phyloP scores from a whole-genome alignment of 139 green algal genomes.

The Chlorella sorokiniana region DNA sequence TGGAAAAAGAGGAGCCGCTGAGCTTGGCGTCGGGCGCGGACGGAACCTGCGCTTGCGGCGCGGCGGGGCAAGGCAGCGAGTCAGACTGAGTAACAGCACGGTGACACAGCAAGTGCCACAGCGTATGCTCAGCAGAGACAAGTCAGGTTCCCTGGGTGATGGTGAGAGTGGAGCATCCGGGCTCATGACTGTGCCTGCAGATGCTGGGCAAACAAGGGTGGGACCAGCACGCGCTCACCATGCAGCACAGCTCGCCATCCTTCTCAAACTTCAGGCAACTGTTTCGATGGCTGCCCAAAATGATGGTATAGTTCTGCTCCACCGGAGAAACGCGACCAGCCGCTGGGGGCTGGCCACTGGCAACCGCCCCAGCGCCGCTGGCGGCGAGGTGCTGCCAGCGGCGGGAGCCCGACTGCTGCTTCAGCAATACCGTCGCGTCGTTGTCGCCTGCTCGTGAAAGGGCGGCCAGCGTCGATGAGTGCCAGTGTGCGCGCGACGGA shows the following conservation, averaged over 20 bases:
- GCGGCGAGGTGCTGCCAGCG: conserved; percentile 69
- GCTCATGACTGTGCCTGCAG: not conserved
- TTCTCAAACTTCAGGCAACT: conserved; percentile 84
- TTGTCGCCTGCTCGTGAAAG: conserved; percentile 76
- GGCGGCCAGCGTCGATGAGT: too few relatives aligned
- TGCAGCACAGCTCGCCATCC: conserved; percentile 56
- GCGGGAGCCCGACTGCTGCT: conserved; percentile 64
- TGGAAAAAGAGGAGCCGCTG: conserved; percentile 34
- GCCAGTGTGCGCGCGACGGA: too few relatives aligned
- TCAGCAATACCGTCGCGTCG: conserved; percentile 82
- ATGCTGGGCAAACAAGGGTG: not conserved
- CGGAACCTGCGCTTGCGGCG: conserved; percentile 30
- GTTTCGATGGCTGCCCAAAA: conserved; percentile 87
- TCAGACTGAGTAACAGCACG: not conserved
- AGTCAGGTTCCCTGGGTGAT: too few relatives aligned
- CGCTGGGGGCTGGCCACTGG: not conserved
- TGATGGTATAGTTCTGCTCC: conserved; percentile 84
- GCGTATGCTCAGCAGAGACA: not conserved
- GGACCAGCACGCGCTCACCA: conserved; percentile 30
- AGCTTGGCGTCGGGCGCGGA: conserved; percentile 39
- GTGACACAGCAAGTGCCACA: not conserved
- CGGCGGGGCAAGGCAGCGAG: not conserved
- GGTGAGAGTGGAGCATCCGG: too few relatives aligned
- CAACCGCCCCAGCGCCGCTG: not conserved
- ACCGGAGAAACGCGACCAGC: not conserved